Conservation (phyloP, 148 eudicot genomes). For the Selenicereus undatus region DNA sequence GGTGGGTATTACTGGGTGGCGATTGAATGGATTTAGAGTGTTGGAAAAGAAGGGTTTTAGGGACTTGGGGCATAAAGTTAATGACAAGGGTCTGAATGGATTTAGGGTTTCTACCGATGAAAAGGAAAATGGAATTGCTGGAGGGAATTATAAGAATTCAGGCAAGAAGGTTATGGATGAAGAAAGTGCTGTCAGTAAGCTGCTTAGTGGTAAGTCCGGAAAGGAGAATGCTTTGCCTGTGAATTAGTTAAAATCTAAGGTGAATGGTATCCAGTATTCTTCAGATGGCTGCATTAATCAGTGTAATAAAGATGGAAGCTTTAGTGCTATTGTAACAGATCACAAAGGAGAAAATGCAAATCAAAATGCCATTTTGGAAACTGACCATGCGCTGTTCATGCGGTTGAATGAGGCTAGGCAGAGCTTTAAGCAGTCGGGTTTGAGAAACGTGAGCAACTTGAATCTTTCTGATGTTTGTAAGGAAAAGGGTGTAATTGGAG, state of each 20-base stretch:
- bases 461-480: conserved; percentile 21
- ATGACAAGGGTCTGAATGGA: conserved; percentile 20
- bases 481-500: conserved; percentile 36
- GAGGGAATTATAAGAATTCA: conserved; percentile 4
- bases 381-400: background rate
- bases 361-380: conserved; percentile 10
- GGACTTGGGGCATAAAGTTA: conserved; percentile 18
- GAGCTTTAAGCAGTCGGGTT: conserved; percentile 21
- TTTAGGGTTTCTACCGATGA: conserved; percentile 13
- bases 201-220: conserved; percentile 2
- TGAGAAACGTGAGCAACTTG: conserved; percentile 19
- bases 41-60: conserved; percentile 30
- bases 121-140: conserved; percentile 16
- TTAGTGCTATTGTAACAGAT: conserved; percentile 13
- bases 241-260: conserved; percentile 7
- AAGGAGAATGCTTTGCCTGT: conserved; percentile 16
- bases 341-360: conserved; percentile 1
- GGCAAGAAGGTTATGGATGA: conserved; percentile 18
- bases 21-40: conserved; percentile 29
- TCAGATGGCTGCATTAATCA: background rate
- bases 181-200: background rate
- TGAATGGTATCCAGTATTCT: background rate
- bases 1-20: conserved; percentile 10
- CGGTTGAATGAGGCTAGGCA: conserved; percentile 18
- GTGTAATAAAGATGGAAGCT: conserved; percentile 19